Conservation (phyloP, 2,329 filamentous ascomycete species). For the Whalleya microplaca region DNA sequence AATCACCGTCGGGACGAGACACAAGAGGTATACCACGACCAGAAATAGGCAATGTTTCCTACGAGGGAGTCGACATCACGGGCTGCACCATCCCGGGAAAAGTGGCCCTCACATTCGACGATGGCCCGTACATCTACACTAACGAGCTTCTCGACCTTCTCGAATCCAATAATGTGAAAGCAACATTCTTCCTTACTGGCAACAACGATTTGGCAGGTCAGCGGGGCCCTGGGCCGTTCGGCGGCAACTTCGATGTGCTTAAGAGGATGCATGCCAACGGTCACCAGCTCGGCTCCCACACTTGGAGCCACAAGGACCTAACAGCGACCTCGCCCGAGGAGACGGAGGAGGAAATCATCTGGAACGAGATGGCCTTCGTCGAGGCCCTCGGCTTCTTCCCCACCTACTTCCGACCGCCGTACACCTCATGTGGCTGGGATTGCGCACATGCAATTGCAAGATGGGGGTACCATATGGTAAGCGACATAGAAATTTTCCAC, state of each 20-base stretch:
- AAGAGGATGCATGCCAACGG: slow-evolving; percentile 48
- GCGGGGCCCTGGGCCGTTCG: slow-evolving; percentile 30
- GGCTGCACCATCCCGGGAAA: slow-evolving; percentile 12
- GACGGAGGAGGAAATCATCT: slow-evolving; percentile 45
- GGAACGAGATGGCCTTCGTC: slow-evolving; percentile 50
- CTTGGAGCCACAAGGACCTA: slow-evolving; percentile 50
- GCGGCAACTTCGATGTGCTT: slow-evolving; percentile 42
- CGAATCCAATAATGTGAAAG: slow-evolving; percentile 29
- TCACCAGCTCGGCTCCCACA: slow-evolving; percentile 55
- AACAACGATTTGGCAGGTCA: slow-evolving; percentile 15
- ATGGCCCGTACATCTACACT: slow-evolving; percentile 29
- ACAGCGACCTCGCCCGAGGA: slow-evolving; percentile 39
- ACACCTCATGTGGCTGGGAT: slow-evolving; percentile 32
- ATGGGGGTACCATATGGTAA: slow-evolving; percentile 41
- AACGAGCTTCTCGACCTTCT: slow-evolving; percentile 36
- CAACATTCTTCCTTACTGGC: slow-evolving; percentile 39
- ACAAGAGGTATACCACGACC: slow-evolving; percentile 9
- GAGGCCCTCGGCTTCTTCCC: slow-evolving; percentile 49
- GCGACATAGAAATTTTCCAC: slow-evolving; percentile 12
- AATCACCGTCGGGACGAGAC: neutral
- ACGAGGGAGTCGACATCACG: slow-evolving; percentile 16
- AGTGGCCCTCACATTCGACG: slow-evolving; percentile 34
- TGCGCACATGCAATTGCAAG: slow-evolving; percentile 31
- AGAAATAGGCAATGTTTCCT: slow-evolving; percentile 9
- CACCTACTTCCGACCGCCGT: slow-evolving; percentile 51